These are phyloP conservation scores for Saccharum spontaneum DNA, from an alignment of 176 grass and related monocot species.

Conservation along the genomic window DNA sequence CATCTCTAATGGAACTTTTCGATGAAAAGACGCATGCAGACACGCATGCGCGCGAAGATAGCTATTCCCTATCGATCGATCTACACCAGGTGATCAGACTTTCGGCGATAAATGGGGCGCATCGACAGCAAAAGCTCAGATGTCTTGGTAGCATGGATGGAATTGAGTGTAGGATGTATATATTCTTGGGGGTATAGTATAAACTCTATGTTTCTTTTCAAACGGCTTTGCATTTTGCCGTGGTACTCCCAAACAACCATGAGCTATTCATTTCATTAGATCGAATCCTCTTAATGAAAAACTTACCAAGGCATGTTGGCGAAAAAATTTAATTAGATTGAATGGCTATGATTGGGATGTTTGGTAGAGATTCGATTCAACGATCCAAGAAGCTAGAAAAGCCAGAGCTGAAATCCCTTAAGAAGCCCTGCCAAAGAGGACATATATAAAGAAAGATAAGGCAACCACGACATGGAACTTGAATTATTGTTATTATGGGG, in stretches of 20 bases:
- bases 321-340: no score
- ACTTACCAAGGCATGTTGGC: no score
- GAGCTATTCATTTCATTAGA: no score
- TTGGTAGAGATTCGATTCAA: background rate
- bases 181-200: background rate
- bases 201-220: no score
- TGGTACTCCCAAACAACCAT: no score
- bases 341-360: no score
- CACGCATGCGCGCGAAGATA: background rate
- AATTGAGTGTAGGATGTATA: background rate
- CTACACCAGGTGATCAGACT: background rate
- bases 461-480: slow-evolving; percentile 8
- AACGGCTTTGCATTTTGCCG: no score
- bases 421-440: no score
- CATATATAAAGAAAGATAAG: slow-evolving; percentile 17
- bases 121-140: slow-evolving; percentile 3
- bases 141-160: background rate
- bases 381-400: background rate
- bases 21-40: slow-evolving; percentile 19
- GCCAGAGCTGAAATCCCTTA: background rate
- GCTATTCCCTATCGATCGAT: slow-evolving; percentile 22
- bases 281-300: no score
- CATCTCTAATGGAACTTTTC: slow-evolving; percentile 27
- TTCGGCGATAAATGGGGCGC: slow-evolving; percentile 35
- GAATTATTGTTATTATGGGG: background rate